These are phyloP conservation scores for Yarrowia bubula DNA, from an alignment of 805 yeast genomes.

Conservation along the genomic window DNA sequence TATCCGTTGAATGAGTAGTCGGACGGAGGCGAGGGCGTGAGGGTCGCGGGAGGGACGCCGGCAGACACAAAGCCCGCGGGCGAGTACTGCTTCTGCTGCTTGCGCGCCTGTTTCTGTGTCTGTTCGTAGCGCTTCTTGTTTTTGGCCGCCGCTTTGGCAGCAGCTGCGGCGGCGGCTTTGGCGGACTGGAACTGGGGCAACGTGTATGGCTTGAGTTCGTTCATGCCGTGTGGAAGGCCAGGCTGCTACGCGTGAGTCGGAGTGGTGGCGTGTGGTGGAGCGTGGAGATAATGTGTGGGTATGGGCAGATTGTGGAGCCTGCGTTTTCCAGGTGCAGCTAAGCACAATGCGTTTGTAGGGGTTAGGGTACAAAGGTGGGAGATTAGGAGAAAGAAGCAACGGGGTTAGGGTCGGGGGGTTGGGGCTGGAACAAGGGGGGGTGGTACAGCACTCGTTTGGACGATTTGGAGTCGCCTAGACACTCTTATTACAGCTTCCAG, in stretches of 20 bases:
- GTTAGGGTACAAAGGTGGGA: background rate
- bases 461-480: too few species aligned
- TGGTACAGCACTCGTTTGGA: background rate
- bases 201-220: slow-evolving; percentile 26
- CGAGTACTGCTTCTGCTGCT: slow-evolving; percentile 5
- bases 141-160: slow-evolving; percentile 19
- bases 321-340: background rate
- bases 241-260: background rate
- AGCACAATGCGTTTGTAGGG: slow-evolving; percentile 9
- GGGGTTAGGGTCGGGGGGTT: background rate
- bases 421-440: background rate
- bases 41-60: background rate
- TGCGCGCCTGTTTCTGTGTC: slow-evolving; percentile 20
- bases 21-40: slow-evolving; percentile 1
- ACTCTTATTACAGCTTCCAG: too few species aligned
- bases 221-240: background rate
- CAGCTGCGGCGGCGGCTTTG: slow-evolving; percentile 20
- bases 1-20: slow-evolving; percentile 1
- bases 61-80: background rate
- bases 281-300: slow-evolving; percentile 22
- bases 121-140: slow-evolving; percentile 18
- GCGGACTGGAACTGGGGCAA: slow-evolving; percentile 27
- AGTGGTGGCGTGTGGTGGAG: background rate
- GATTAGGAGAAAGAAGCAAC: background rate
- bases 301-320: slow-evolving; percentile 23